Percentiles rank a stretch among this genome's conserved stretches.
phyloP scores from a whole-genome alignment of 2,329 filamentous ascomycete genomes.

The Thermoascus crustaceus region DNA sequence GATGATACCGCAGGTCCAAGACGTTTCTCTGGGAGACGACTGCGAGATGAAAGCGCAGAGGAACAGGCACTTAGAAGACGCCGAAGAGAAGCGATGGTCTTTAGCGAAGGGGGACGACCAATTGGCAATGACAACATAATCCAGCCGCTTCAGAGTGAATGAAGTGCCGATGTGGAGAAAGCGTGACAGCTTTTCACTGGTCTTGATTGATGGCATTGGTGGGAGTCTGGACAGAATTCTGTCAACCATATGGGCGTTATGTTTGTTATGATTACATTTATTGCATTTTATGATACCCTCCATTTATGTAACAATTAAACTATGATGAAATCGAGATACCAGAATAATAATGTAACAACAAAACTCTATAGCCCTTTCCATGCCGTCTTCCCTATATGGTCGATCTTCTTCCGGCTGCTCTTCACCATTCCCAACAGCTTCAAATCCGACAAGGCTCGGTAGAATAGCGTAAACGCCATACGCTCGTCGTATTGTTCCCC shows the following conservation, averaged over 20 bases:
- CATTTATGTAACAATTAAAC: too few species aligned
- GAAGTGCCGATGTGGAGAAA: too few species aligned
- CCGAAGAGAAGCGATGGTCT: slow-evolving; percentile 79
- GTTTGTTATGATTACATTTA: too few species aligned
- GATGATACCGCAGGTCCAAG: slow-evolving; percentile 42
- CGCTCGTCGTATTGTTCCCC: slow-evolving; percentile 23
- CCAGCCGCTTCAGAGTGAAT: slow-evolving; percentile 44
- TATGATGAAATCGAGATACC: too few species aligned
- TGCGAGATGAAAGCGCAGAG: slow-evolving; percentile 26
- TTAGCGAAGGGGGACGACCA: slow-evolving; percentile 75
- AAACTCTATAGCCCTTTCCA: slow-evolving; percentile 56
- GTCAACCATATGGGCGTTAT: too few species aligned
- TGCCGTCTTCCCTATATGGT: slow-evolving; percentile 77
- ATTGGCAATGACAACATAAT: slow-evolving; percentile 71
- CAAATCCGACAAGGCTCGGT: slow-evolving; percentile 75
- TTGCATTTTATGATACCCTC: too few species aligned
- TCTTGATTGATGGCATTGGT: too few species aligned
- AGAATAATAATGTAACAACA: too few species aligned
- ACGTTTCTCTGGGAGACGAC: slow-evolving; percentile 23
- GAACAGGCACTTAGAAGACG: slow-evolving; percentile 67
- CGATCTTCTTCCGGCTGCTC: slow-evolving; percentile 79
- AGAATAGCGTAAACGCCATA: slow-evolving; percentile 63
- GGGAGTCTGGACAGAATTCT: too few species aligned
- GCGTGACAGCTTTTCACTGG: too few species aligned
- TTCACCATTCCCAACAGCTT: slow-evolving; percentile 81